phyloP scores from a whole-genome alignment of 495 filamentous ascomycete species.

The Penicillium subrubescens region DNA sequence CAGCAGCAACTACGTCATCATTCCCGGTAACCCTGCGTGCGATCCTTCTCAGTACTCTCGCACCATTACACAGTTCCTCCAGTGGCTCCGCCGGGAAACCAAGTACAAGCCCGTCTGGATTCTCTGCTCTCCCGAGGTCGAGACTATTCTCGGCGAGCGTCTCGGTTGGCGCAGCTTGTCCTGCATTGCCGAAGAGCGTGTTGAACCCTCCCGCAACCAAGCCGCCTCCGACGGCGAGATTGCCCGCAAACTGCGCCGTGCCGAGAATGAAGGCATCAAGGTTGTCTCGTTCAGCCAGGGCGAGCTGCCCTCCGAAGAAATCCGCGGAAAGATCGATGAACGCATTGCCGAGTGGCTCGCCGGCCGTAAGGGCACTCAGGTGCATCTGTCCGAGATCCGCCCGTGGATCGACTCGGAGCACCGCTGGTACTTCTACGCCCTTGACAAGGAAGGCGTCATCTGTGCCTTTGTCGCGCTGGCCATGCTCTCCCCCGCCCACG shows the following conservation, averaged over 20 bases:
- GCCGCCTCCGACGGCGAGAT: constrained; percentile 59
- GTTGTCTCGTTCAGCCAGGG: constrained; percentile 65
- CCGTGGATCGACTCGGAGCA: constrained; percentile 79
- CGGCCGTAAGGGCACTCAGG: constrained; percentile 77
- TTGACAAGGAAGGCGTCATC: constrained; percentile 66
- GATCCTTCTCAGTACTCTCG: constrained; percentile 68
- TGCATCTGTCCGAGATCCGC: constrained; percentile 81
- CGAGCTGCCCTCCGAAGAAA: constrained; percentile 60
- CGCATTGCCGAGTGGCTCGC: constrained; percentile 77
- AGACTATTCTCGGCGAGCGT: constrained; percentile 72
- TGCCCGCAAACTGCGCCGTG: constrained; percentile 72
- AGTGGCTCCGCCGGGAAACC: constrained; percentile 67
- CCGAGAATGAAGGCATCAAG: constrained; percentile 76
- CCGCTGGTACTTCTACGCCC: constrained; percentile 78
- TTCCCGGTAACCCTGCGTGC: constrained; percentile 81
- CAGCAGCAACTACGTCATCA: constrained; percentile 70
- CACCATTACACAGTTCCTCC: constrained; percentile 71
- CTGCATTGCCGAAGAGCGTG: constrained; percentile 80
- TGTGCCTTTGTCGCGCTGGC: constrained; percentile 73
- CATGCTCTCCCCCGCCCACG: constrained; percentile 71
- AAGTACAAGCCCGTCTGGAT: constrained; percentile 82
- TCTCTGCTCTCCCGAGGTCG: constrained; percentile 66
- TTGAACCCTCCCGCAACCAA: constrained; percentile 61
- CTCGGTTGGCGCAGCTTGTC: constrained; percentile 83
- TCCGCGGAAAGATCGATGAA: constrained; percentile 65